A percentile compares a stretch with the other conserved stretches of the same genome.
phyloP scores from a whole-genome alignment of 306 rosid genomes.

The Dryas drummondii region DNA sequence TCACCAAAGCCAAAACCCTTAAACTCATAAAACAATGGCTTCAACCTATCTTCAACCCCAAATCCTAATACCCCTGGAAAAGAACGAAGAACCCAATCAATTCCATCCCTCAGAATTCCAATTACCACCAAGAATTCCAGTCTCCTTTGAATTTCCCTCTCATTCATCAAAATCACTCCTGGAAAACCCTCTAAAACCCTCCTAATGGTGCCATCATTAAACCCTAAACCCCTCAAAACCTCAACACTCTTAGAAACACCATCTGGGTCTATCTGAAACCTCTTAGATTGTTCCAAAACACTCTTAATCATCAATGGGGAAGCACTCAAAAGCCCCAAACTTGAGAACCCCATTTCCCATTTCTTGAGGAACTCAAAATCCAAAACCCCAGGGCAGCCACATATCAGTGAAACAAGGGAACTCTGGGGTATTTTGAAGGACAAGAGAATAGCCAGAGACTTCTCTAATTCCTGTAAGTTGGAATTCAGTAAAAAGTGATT shows the following conservation, averaged over 20 bases:
- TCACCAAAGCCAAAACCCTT: conserved; percentile 49
- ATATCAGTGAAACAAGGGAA: conserved; percentile 44
- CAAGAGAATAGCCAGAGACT: background rate
- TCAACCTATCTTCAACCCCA: conserved; percentile 57
- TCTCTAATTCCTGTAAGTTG: too few species aligned
- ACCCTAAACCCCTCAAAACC: conserved; percentile 45
- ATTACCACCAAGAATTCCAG: background rate
- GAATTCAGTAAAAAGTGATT: conserved; percentile 31
- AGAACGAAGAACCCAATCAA: conserved; percentile 42
- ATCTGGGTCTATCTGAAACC: conserved; percentile 44
- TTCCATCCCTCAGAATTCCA: background rate
- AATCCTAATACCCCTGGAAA: conserved; percentile 62
- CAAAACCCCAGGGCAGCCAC: conserved; percentile 58
- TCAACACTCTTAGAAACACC: conserved; percentile 25
- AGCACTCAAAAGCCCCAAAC: conserved; percentile 25
- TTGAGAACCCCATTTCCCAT: conserved; percentile 49
- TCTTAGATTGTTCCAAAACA: conserved; percentile 48
- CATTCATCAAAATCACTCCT: conserved; percentile 36
- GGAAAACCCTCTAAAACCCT: conserved; percentile 63
- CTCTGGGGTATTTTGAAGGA: conserved; percentile 59
- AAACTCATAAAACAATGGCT: conserved; percentile 59
- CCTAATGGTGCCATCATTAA: conserved; percentile 31
- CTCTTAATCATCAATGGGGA: conserved; percentile 46
- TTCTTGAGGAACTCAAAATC: conserved; percentile 47
- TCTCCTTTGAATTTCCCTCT: background rate